Conservation (phyloP, 2,329 filamentous ascomycete genomes). For the Penicillium sp. region DNA sequence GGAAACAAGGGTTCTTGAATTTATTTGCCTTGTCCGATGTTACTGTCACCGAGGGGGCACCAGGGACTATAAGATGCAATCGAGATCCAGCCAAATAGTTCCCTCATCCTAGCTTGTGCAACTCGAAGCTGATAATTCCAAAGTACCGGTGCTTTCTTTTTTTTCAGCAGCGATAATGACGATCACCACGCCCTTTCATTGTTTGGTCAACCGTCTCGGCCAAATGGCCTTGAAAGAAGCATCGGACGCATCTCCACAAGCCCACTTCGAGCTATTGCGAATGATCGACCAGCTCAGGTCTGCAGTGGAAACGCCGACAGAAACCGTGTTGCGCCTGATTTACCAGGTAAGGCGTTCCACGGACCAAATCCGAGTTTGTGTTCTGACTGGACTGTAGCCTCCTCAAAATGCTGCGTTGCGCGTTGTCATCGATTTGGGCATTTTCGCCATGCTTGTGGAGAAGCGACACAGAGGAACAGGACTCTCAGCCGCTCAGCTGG, state of each 20-base stretch:
- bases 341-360: conserved; percentile 29
- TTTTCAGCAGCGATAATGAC: conserved; percentile 14
- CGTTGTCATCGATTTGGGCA: conserved; percentile 29
- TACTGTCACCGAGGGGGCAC: background rate
- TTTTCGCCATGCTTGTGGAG: conserved; percentile 28
- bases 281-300: conserved; percentile 29
- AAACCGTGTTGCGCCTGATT: conserved; percentile 32
- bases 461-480: conserved; percentile 14
- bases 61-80: conserved; percentile 3
- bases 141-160: background rate
- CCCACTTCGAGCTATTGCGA: conserved; percentile 28
- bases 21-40: background rate
- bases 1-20: background rate
- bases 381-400: conserved; percentile 22
- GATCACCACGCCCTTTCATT: conserved; percentile 12
- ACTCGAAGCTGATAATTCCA: background rate
- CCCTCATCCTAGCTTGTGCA: conserved; percentile 7
- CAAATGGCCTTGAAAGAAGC: conserved; percentile 18
- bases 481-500: conserved; percentile 28
- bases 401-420: conserved; percentile 35
- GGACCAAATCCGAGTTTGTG: background rate
- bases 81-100: conserved; percentile 3
- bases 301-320: conserved; percentile 32
- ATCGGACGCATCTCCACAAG: conserved; percentile 16
- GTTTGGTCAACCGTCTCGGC: conserved; percentile 14